Conservation (phyloP, 2,329 filamentous ascomycete species). For the Ophiostoma quercus region DNA sequence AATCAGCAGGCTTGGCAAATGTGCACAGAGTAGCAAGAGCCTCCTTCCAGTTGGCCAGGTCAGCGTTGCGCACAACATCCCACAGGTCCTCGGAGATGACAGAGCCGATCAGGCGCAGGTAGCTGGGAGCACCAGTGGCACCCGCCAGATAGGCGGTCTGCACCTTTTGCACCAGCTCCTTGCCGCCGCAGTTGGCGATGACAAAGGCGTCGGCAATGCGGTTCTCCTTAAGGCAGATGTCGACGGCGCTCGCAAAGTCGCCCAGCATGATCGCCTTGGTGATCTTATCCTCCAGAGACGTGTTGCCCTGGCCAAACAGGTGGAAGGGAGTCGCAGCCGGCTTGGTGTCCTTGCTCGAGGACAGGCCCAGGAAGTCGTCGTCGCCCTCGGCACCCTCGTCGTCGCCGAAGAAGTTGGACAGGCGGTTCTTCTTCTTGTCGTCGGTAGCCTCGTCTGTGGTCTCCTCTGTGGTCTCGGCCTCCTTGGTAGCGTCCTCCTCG, state of each 20-base stretch:
- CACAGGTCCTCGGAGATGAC: constrained; percentile 95
- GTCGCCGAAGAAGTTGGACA: constrained; percentile 77
- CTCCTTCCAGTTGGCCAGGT: constrained; percentile 91
- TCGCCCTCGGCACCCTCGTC: constrained; percentile 66
- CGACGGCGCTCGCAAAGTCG: constrained; percentile 82
- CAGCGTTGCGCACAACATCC: constrained; percentile 96
- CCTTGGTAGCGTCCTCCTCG: constrained; percentile 31
- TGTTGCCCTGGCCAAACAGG: constrained; percentile 78
- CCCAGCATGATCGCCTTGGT: constrained; percentile 85
- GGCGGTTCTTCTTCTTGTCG: constrained; percentile 54
- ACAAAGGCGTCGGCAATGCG: constrained; percentile 95
- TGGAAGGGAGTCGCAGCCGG: constrained; percentile 61
- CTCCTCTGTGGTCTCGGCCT: constrained; percentile 28
- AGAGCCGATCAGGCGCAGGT: constrained; percentile 81
- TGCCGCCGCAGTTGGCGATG: constrained; percentile 93
- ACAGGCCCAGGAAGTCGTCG: constrained; percentile 81
- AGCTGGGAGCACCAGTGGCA: constrained; percentile 79
- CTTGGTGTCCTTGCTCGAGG: constrained; percentile 68
- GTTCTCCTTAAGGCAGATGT: constrained; percentile 81
- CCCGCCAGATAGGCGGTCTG: constrained; percentile 85
- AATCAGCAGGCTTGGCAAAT: constrained; percentile 84
- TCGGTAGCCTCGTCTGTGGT: constrained; percentile 20
- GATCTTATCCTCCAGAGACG: constrained; percentile 75
- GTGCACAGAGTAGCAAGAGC: constrained; percentile 94
- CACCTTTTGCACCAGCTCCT: constrained; percentile 88